Conservation (phyloP, 2,329 filamentous ascomycete species). For the Epicoccum nigrum region DNA sequence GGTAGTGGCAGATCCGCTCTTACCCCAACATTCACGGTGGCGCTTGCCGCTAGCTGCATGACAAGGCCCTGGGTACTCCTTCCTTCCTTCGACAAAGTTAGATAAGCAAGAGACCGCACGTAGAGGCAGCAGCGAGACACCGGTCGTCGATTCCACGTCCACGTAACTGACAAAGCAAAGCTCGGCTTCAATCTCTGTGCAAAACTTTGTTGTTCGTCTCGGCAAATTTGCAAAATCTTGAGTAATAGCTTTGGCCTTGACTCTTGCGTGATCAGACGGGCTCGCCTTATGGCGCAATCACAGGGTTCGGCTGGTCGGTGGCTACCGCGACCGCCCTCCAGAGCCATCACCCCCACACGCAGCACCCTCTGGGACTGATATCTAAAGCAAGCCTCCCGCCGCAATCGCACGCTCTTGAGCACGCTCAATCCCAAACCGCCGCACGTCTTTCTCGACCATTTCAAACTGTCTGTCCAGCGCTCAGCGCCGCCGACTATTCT, state of each 20-base stretch:
- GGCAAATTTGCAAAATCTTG: constrained; percentile 13
- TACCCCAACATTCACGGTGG: constrained; percentile 17
- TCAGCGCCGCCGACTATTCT: neutral
- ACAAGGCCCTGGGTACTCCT: constrained; percentile 4
- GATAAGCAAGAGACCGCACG: constrained; percentile 6
- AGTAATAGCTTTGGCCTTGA: constrained; percentile 12
- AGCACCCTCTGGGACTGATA: constrained; percentile 1
- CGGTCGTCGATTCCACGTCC: neutral
- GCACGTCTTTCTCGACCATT: neutral
- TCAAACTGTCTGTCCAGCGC: constrained; percentile 8
- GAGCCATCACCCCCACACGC: constrained; percentile 8
- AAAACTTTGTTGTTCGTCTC: neutral
- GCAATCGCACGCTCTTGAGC: neutral
- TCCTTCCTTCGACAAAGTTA: constrained; percentile 1
- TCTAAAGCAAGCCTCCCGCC: constrained; percentile 10
- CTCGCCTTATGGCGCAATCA: constrained; percentile 10
- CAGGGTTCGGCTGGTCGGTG: constrained; percentile 9
- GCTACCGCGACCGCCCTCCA: constrained; percentile 5
- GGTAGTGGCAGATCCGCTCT: constrained; percentile 6
- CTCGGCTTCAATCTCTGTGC: constrained; percentile 2
- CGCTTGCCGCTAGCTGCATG: constrained; percentile 18
- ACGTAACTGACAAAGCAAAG: neutral
- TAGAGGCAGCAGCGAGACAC: neutral
- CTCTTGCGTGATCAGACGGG: constrained; percentile 11
- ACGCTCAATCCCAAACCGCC: neutral